phyloP scores from a whole-genome alignment of 176 grass and related monocot species.

The Oryza meridionalis region DNA sequence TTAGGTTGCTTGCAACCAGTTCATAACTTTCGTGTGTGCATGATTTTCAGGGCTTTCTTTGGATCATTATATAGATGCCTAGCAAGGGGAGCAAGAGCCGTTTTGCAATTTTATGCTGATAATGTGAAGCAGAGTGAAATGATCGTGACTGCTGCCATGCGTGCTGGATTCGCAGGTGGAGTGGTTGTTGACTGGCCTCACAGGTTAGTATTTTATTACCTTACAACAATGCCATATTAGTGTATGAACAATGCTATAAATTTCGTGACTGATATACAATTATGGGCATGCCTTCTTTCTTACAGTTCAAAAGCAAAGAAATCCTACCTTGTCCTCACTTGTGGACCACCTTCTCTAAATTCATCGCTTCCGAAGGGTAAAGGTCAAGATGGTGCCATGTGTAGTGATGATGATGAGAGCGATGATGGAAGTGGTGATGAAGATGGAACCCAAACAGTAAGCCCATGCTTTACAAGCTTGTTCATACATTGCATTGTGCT shows the following conservation, averaged over 20 bases:
- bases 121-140: slow-evolving; percentile 98
- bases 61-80: slow-evolving; percentile 94
- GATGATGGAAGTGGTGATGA: slow-evolving; percentile 46
- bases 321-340: slow-evolving; percentile 94
- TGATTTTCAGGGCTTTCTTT: slow-evolving; percentile 89
- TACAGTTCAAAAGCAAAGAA: slow-evolving; percentile 96
- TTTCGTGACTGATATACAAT: slow-evolving; percentile 5
- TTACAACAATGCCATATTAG: not conserved
- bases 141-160: slow-evolving; percentile 89
- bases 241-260: not conserved
- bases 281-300: slow-evolving; percentile 29
- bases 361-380: slow-evolving; percentile 78
- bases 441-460: slow-evolving; percentile 72
- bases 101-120: slow-evolving; percentile 94
- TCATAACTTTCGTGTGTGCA: slow-evolving; percentile 4
- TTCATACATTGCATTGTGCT: not conserved
- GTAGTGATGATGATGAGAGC: slow-evolving; percentile 69
- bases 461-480: not conserved
- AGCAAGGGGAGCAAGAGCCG: slow-evolving; percentile 92
- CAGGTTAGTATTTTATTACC: slow-evolving; percentile 50
- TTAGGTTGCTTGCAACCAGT: slow-evolving; percentile 4
- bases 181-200: slow-evolving; percentile 95
- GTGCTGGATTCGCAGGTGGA: slow-evolving; percentile 95
- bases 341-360: slow-evolving; percentile 69
- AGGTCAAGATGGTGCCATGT: slow-evolving; percentile 79